Conservation (phyloP, 2,329 filamentous ascomycete species). For the Remersonia thermophila region DNA sequence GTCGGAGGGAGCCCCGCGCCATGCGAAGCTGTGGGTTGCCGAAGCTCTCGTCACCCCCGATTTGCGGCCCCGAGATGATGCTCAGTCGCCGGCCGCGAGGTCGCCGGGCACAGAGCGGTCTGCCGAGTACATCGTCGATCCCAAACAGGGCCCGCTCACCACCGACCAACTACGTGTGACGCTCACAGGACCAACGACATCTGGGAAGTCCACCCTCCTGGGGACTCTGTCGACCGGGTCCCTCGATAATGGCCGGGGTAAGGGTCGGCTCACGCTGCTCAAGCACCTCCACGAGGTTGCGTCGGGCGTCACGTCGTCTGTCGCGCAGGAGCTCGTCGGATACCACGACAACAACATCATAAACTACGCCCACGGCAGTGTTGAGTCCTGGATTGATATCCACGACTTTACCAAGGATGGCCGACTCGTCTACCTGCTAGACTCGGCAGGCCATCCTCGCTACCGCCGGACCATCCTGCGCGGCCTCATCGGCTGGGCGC, state of each 20-base stretch:
- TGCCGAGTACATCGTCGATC: slow-evolving; percentile 11
- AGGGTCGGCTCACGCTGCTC: slow-evolving; percentile 74
- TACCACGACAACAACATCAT: slow-evolving; percentile 54
- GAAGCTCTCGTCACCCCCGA: slow-evolving; percentile 81
- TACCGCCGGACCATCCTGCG: slow-evolving; percentile 82
- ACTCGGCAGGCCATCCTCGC: slow-evolving; percentile 82
- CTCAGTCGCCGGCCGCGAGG: slow-evolving; percentile 7
- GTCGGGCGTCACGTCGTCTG: slow-evolving; percentile 85
- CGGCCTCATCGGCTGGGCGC: slow-evolving; percentile 88
- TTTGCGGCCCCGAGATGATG: slow-evolving; percentile 30
- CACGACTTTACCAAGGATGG: slow-evolving; percentile 64
- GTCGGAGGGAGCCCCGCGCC: slow-evolving; percentile 19
- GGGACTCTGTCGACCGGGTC: slow-evolving; percentile 80
- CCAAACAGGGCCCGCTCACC: slow-evolving; percentile 35
- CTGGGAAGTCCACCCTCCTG: slow-evolving; percentile 82
- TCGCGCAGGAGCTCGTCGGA: slow-evolving; percentile 86
- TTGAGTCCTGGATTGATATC: slow-evolving; percentile 90
- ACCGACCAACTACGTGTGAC: slow-evolving; percentile 75
- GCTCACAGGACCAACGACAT: slow-evolving; percentile 76
- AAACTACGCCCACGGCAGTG: slow-evolving; percentile 77
- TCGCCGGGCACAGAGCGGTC: slow-evolving; percentile 2
- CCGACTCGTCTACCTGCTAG: slow-evolving; percentile 75
- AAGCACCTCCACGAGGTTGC: slow-evolving; percentile 89
- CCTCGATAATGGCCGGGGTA: slow-evolving; percentile 83
- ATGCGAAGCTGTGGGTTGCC: slow-evolving; percentile 65